Conservation (phyloP, 768 basidiomycete genomes). For the Nidularia sp. region DNA sequence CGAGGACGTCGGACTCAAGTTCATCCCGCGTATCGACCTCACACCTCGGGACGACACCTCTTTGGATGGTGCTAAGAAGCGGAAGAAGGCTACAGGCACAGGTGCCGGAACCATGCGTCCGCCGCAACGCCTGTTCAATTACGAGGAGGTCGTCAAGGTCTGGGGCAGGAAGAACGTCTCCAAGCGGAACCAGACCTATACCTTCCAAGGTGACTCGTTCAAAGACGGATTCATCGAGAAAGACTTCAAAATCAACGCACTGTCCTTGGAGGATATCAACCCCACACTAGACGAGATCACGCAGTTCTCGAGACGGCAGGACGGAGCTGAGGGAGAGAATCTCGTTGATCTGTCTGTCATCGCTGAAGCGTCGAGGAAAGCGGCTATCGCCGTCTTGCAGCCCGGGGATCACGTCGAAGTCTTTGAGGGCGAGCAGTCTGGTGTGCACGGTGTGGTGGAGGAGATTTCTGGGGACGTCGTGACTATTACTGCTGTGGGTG, state of each 20-base stretch:
- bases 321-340: constrained; percentile 56
- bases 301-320: constrained; percentile 75
- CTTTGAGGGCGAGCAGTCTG: constrained; percentile 94
- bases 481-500: constrained; percentile 70
- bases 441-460: constrained; percentile 89
- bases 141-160: constrained; percentile 85
- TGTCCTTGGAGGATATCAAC: constrained; percentile 84
- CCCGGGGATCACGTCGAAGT: constrained; percentile 98
- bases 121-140: constrained; percentile 89
- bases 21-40: constrained; percentile 96
- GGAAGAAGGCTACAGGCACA: constrained; percentile 55
- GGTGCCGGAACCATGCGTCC: constrained; percentile 67
- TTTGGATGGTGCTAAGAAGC: constrained; percentile 63
- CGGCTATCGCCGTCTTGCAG: constrained; percentile 90
- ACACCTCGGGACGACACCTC: constrained; percentile 79
- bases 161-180: constrained; percentile 77
- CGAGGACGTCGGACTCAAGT: constrained; percentile 88
- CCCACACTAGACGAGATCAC: constrained; percentile 97
- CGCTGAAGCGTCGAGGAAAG: constrained; percentile 87
- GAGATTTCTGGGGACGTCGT: constrained; percentile 87
- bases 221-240: constrained; percentile 95
- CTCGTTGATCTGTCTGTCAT: constrained; percentile 88
- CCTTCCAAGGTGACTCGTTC: constrained; percentile 93
- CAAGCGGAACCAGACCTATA: constrained; percentile 69
- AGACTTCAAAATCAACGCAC: constrained; percentile 79